Evolutionary conservation across 495 filamentous ascomycete genomes (phyloP).

Genomic region (Penicillium malachiteum): DNA sequence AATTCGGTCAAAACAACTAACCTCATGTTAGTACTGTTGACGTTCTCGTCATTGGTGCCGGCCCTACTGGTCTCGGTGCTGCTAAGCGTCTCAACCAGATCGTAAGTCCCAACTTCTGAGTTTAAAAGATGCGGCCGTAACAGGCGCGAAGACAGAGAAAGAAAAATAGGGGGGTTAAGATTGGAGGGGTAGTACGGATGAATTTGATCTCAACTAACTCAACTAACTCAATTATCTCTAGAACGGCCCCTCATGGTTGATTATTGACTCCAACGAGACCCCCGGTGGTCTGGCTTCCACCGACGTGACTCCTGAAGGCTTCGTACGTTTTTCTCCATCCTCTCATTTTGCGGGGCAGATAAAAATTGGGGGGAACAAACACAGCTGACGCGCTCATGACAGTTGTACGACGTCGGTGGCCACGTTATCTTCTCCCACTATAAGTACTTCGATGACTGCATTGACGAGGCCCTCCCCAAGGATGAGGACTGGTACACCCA

Average conservation of each 20-base stretch:
- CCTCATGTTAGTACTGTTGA: constrained; percentile 76
- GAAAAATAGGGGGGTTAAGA: constrained; percentile 11
- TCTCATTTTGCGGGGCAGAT: constrained; percentile 14
- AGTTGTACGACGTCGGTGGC: constrained; percentile 93
- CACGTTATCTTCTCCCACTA: constrained; percentile 99
- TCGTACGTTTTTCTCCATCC: constrained; percentile 63
- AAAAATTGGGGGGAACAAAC: not conserved
- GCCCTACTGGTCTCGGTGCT: constrained; percentile 93
- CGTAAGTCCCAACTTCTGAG: constrained; percentile 53
- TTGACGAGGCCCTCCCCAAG: constrained; percentile 92
- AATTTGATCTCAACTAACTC: constrained; percentile 2
- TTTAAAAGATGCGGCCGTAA: constrained; percentile 9
- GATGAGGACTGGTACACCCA: constrained; percentile 95
- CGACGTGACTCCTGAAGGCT: constrained; percentile 92
- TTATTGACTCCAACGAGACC: constrained; percentile 88
- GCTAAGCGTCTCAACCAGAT: constrained; percentile 97
- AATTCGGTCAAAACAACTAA: not conserved
- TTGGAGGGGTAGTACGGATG: constrained; percentile 21
- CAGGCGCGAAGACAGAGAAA: constrained; percentile 17
- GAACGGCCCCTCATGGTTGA: constrained; percentile 92
- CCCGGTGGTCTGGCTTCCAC: constrained; percentile 97
- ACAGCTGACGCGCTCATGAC: not conserved
- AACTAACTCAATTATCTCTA: constrained; percentile 37
- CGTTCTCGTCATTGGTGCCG: constrained; percentile 97
- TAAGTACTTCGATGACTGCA: constrained; percentile 99